Evolutionary conservation across 768 basidiomycete species (phyloP).

Genomic region (Naganishia antarctica): DNA sequence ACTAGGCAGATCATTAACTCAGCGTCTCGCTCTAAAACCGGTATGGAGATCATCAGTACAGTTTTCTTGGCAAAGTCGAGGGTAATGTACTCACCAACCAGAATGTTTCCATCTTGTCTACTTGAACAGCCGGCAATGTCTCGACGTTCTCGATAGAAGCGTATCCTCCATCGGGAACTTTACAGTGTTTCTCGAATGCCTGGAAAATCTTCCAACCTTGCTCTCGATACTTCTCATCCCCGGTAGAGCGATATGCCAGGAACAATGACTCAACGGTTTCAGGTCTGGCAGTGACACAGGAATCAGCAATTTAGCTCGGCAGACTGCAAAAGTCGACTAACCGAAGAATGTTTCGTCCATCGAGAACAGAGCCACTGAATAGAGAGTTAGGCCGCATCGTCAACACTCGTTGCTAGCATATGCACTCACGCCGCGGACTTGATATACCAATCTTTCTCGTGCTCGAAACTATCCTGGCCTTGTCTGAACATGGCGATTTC

Average conservation of each 20-base stretch:
- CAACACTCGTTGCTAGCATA: too few species aligned
- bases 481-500: constrained; percentile 80
- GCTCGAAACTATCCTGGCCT: constrained; percentile 43
- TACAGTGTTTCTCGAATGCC: constrained; percentile 78
- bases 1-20: constrained; percentile 30
- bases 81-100: constrained; percentile 55
- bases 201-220: constrained; percentile 86
- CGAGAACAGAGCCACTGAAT: constrained; percentile 51
- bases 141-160: constrained; percentile 81
- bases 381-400: neutral
- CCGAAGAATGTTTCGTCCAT: constrained; percentile 90
- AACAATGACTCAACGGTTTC: constrained; percentile 94
- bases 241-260: constrained; percentile 82
- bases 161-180: constrained; percentile 72
- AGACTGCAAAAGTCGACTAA: constrained; percentile 29
- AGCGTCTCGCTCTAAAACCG: constrained; percentile 34
- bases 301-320: constrained; percentile 49
- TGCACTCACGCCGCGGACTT: constrained; percentile 52
- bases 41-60: neutral
- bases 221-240: constrained; percentile 71
- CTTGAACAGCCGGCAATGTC: constrained; percentile 58
- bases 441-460: constrained; percentile 78
- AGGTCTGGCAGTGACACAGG: constrained; percentile 50
- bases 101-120: constrained; percentile 96
- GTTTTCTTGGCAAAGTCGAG: neutral